Conservation (phyloP, 179 eudicot species). For the Amaranthus tricolor region DNA sequence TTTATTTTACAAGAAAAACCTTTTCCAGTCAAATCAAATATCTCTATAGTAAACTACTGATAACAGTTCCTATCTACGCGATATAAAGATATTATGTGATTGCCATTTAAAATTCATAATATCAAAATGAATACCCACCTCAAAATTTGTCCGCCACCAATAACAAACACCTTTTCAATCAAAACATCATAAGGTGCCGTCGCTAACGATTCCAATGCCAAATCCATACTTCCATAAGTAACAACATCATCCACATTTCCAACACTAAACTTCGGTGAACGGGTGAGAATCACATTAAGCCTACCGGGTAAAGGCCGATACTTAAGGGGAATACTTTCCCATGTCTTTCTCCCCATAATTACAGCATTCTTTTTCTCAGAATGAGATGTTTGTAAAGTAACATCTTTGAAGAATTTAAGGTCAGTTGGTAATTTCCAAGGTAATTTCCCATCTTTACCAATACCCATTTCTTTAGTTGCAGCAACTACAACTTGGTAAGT, state of each 20-base stretch:
- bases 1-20: too few species aligned
- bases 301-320: constrained; percentile 81
- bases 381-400: constrained; percentile 63
- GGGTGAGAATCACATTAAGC: constrained; percentile 79
- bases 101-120: not conserved
- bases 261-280: constrained; percentile 44
- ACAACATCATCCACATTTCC: constrained; percentile 65
- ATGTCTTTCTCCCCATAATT: constrained; percentile 96
- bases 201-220: constrained; percentile 60
- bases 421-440: constrained; percentile 88
- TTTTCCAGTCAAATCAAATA: too few species aligned
- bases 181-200: constrained; percentile 53
- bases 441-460: constrained; percentile 78
- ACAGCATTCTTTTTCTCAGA: constrained; percentile 82
- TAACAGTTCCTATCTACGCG: too few species aligned
- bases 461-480: constrained; percentile 78
- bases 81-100: too few species aligned
- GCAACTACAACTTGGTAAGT: constrained; percentile 87
- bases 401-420: constrained; percentile 70
- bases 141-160: constrained; percentile 86
- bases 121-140: constrained; percentile 40
- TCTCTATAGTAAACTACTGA: too few species aligned
- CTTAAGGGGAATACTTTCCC: constrained; percentile 86
- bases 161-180: constrained; percentile 76
- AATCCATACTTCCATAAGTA: constrained; percentile 58